Conservation (phyloP, 306 rosid species). For the Vicia faba region DNA sequence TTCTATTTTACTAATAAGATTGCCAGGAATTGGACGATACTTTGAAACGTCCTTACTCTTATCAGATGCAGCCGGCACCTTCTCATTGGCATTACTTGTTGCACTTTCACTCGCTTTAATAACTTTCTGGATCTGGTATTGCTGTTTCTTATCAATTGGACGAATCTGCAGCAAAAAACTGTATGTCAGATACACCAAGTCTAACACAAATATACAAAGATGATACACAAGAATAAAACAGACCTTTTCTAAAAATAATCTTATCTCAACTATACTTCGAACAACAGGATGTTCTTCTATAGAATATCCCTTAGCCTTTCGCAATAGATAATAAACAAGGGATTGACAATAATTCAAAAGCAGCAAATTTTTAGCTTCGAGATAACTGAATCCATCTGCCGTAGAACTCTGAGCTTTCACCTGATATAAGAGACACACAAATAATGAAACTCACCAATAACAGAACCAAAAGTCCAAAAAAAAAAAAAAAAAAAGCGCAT, state of each 20-base stretch:
- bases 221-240: constrained; percentile 25
- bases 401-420: constrained; percentile 69
- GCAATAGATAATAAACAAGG: constrained; percentile 78
- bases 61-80: constrained; percentile 47
- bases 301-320: constrained; percentile 73
- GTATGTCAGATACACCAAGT: constrained; percentile 15
- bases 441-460: no score
- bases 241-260: constrained; percentile 88
- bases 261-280: constrained; percentile 73
- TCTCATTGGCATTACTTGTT: constrained; percentile 43
- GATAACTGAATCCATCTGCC: constrained; percentile 79
- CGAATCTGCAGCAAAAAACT: constrained; percentile 59
- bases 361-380: constrained; percentile 81
- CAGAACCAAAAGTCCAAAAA: no score
- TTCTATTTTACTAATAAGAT: constrained; percentile 64
- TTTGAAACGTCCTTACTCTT: constrained; percentile 60
- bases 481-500: no score
- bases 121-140: constrained; percentile 88
- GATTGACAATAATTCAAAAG: constrained; percentile 85
- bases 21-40: constrained; percentile 82
- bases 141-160: constrained; percentile 84
- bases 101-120: constrained; percentile 53
- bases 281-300: constrained; percentile 77
- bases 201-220: not conserved
- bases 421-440: constrained; percentile 42